phyloP scores from a whole-genome alignment of 805 yeast genomes.

The Cyberlindnera japonica region DNA sequence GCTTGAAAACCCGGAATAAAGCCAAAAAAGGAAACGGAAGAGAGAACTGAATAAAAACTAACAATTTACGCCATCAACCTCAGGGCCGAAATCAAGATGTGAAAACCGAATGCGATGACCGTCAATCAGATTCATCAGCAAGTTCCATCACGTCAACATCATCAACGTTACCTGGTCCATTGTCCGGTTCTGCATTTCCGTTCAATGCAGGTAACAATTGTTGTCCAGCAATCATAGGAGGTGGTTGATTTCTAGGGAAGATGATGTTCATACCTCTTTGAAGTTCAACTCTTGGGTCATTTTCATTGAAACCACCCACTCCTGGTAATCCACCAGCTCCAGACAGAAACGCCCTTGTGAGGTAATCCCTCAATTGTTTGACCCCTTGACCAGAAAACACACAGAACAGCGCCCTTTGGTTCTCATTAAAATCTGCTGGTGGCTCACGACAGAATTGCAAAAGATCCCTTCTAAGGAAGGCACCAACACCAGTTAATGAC shows the following conservation, averaged over 20 bases:
- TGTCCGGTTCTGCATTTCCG: neutral
- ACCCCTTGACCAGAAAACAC: slow-evolving; percentile 94
- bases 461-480: slow-evolving; percentile 84
- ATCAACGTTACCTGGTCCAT: neutral
- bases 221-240: neutral
- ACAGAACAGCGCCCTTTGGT: slow-evolving; percentile 82
- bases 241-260: neutral
- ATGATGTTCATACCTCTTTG: neutral
- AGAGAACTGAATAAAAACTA: no score
- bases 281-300: neutral
- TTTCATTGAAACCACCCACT: neutral
- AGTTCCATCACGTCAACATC: slow-evolving; percentile 10
- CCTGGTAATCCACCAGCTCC: neutral
- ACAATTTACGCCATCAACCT: no score
- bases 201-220: neutral
- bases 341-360: slow-evolving; percentile 37
- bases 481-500: slow-evolving; percentile 85
- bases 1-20: no score
- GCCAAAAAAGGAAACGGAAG: no score
- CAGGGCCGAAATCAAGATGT: neutral
- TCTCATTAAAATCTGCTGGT: slow-evolving; percentile 85
- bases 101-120: neutral
- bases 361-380: slow-evolving; percentile 62
- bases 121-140: neutral
- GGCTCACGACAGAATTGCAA: slow-evolving; percentile 87